Evolutionary conservation across 305 asterid genomes (phyloP), one percentile per base, ranked within the genome.

Genomic region (Coffea humblotiana): DNA sequence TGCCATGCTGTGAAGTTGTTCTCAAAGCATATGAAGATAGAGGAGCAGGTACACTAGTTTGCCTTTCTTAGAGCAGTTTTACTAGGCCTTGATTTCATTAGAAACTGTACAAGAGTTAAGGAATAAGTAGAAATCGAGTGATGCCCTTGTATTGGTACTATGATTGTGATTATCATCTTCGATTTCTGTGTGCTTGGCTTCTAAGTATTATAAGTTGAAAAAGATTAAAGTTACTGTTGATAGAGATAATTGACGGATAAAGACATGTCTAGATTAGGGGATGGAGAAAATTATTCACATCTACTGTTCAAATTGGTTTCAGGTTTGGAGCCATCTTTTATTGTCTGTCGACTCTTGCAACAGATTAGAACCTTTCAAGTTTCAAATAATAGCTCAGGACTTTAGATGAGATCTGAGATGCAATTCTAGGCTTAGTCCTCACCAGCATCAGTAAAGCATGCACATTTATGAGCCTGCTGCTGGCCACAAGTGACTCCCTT

Each of bases 11-110:
- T 96, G 63, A 95, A 93, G 89, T 89, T 95, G 70, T 95, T 95
- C 86, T 89, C 99, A 37, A 95, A 95, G 92, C 99, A 95, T 81
- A 93, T 95, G 94, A 95, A 95, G 92, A 77, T 95, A 84, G 97
- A 91, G 80, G 99, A 95, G 88, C 99, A 95, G 97, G 99, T 95
- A 80, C 29, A 18, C 58, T 54, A 73, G 8, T 76, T 52, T 45
- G 21, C 10, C 43, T 75, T 27, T 71, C 69, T 68, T 11, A 8
- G 69, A 51, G 13, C 13, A 21, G 25, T 15, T 51, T 27, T n/a
- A 37, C 40, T 64, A 58, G 15, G 40, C 23, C 18, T 45, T 49
- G 54, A 72, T 14, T 58, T 35, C 52, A 43, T 27, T 14, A 65
- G 48, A 48, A 77, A 23, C 49, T 71, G n/a, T 32, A 48, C 25